Evolutionary conservation across 306 rosid genomes (phyloP).

Genomic region (Hippophae gyantsensis): DNA sequence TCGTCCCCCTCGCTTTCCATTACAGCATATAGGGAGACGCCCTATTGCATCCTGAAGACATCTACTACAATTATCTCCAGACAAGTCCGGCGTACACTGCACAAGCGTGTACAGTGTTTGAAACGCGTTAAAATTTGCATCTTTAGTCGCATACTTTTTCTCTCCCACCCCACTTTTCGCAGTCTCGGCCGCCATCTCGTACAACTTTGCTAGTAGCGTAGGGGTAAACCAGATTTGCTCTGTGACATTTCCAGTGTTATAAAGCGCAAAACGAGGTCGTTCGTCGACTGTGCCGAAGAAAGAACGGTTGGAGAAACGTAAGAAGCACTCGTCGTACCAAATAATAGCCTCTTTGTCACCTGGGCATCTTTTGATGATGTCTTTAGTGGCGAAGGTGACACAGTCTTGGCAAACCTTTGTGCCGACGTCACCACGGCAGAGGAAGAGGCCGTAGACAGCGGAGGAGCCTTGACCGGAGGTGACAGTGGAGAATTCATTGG

Average conservation of each 20-base stretch:
- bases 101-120: slow-evolving; percentile 9
- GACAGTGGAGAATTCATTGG: slow-evolving; percentile 20
- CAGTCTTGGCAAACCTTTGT: not conserved
- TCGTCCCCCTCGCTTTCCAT: slow-evolving; percentile 8
- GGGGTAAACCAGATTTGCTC: not conserved
- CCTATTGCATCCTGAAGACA: slow-evolving; percentile 2
- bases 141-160: slow-evolving; percentile 2
- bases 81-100: slow-evolving; percentile 25
- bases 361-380: not conserved
- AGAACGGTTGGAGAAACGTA: slow-evolving; percentile 15
- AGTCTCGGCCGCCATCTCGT: not conserved
- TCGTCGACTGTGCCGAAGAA: not conserved
- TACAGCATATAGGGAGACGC: not conserved
- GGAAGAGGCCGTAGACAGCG: slow-evolving; percentile 11
- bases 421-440: slow-evolving; percentile 22
- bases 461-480: not conserved
- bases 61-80: not conserved
- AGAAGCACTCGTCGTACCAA: slow-evolving; percentile 20
- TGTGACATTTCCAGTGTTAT: fast-evolving
- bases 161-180: not conserved
- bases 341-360: not conserved
- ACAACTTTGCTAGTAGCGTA: not conserved
- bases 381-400: not conserved
- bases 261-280: fast-evolving
- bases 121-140: not conserved